A percentile compares a stretch with the other conserved stretches of the same genome.
These are phyloP conservation scores for Lachancea cidri DNA, from an alignment of 805 yeast genomes.

Conservation along the genomic window DNA sequence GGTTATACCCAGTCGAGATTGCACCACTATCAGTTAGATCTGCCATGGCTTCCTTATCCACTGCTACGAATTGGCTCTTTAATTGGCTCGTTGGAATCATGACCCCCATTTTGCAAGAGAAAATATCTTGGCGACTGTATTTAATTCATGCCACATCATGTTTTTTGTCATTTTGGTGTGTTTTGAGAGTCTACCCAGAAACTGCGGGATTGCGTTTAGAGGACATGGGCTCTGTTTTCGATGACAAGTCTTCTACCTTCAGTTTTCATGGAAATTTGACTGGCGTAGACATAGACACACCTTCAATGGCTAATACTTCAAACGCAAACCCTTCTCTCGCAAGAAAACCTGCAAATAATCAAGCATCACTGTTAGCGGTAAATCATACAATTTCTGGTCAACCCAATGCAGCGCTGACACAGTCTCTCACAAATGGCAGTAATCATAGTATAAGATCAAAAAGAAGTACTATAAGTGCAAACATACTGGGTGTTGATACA, in stretches of 20 bases:
- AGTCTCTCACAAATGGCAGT: slow-evolving; percentile 7
- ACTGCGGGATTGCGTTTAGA: slow-evolving; percentile 85
- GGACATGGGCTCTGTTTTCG: slow-evolving; percentile 88
- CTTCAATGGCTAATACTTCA: slow-evolving; percentile 1
- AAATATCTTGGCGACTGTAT: slow-evolving; percentile 74
- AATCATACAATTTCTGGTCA: slow-evolving; percentile 21
- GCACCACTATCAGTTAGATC: slow-evolving; percentile 81
- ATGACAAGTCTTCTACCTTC: slow-evolving; percentile 47
- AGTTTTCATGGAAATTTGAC: slow-evolving; percentile 27
- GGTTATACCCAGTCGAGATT: slow-evolving; percentile 84
- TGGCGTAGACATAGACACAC: slow-evolving; percentile 8
- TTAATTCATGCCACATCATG: slow-evolving; percentile 78
- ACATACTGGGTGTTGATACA: slow-evolving; percentile 17
- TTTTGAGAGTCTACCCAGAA: slow-evolving; percentile 74
- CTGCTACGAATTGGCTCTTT: slow-evolving; percentile 91
- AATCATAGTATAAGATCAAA: slow-evolving; percentile 15
- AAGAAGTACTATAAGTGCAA: slow-evolving; percentile 10
- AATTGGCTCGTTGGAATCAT: slow-evolving; percentile 88
- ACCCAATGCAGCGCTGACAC: slow-evolving; percentile 2
- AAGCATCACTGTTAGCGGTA: slow-evolving; percentile 14
- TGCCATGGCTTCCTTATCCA: slow-evolving; percentile 83
- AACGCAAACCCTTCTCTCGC: slow-evolving; percentile 39
- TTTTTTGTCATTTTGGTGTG: slow-evolving; percentile 65
- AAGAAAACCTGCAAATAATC: slow-evolving; percentile 33
- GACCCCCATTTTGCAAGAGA: slow-evolving; percentile 79